phyloP scores from a whole-genome alignment of 768 basidiomycete genomes.

The Hypholoma fasciculare region DNA sequence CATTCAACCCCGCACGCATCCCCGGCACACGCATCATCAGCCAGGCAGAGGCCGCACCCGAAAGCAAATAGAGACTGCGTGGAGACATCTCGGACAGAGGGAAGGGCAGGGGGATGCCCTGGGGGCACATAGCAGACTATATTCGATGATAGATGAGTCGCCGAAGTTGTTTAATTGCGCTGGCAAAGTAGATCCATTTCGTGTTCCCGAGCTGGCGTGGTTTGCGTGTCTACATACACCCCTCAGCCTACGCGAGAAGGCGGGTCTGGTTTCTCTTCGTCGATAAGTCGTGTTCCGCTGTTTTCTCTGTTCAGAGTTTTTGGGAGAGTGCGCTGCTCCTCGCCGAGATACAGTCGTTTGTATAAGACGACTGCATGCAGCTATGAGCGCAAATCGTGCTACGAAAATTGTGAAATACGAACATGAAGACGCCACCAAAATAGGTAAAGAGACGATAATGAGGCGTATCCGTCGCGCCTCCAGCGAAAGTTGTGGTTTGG shows the following conservation, averaged over 20 bases:
- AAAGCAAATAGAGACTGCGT: slow-evolving; percentile 19
- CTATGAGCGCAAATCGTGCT: background rate
- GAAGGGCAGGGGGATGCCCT: background rate
- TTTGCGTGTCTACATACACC: too few species aligned
- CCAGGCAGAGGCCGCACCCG: slow-evolving; percentile 26
- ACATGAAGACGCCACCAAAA: slow-evolving; percentile 69
- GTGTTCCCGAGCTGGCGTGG: background rate
- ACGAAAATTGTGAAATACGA: slow-evolving; percentile 20
- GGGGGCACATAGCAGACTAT: background rate
- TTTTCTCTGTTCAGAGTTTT: slow-evolving; percentile 15
- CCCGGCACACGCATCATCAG: slow-evolving; percentile 79
- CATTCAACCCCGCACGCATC: slow-evolving; percentile 89
- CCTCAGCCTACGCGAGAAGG: too few species aligned
- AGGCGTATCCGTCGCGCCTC: slow-evolving; percentile 42
- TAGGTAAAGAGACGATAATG: slow-evolving; percentile 63
- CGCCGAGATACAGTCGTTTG: slow-evolving; percentile 54
- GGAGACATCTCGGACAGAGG: background rate
- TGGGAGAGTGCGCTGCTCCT: slow-evolving; percentile 35
- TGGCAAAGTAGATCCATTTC: slow-evolving; percentile 6
- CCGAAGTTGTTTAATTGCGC: background rate
- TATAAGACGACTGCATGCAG: slow-evolving; percentile 58
- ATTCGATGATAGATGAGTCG: slow-evolving; percentile 2
- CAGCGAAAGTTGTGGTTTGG: slow-evolving; percentile 28
- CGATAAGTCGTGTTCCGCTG: slow-evolving; percentile 13
- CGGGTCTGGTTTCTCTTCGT: slow-evolving; percentile 13